Conservation (phyloP, 768 basidiomycete genomes). For the Gloeopeniophorella convolvens region DNA sequence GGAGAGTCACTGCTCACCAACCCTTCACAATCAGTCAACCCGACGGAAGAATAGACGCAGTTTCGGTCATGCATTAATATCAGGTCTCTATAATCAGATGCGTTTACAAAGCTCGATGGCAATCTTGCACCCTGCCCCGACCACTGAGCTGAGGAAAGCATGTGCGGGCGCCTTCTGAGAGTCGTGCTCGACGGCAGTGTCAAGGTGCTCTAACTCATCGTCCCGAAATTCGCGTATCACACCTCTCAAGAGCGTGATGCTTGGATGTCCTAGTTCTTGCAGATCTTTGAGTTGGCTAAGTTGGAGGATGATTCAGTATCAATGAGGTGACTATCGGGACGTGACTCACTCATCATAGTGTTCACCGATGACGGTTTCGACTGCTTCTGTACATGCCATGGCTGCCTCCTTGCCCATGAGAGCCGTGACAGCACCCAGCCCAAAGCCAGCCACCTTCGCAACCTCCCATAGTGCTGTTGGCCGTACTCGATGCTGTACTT, state of each 20-base stretch:
- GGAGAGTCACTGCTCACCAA: constrained; percentile 33
- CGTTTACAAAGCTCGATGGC: constrained; percentile 89
- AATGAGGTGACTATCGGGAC: not conserved
- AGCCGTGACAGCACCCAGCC: constrained; percentile 79
- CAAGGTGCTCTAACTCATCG: constrained; percentile 92
- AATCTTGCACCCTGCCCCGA: constrained; percentile 80
- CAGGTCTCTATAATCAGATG: constrained; percentile 37
- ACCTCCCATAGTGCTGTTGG: constrained; percentile 80
- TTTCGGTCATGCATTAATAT: too few species aligned
- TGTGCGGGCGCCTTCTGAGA: constrained; percentile 90
- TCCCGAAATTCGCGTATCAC: constrained; percentile 83
- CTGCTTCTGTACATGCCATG: constrained; percentile 98
- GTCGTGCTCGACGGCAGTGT: constrained; percentile 81
- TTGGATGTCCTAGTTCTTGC: constrained; percentile 65
- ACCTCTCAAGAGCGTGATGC: constrained; percentile 63
- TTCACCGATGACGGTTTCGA: constrained; percentile 96
- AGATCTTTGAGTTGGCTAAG: constrained; percentile 77
- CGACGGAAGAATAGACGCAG: constrained; percentile 14
- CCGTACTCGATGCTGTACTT: constrained; percentile 73
- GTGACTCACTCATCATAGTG: constrained; percentile 93
- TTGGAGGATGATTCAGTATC: constrained; percentile 1
- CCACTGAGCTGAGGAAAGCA: constrained; percentile 77
- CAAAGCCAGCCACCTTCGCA: constrained; percentile 83
- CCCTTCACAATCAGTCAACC: constrained; percentile 10
- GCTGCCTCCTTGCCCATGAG: constrained; percentile 88